Evolutionary conservation across 2,329 filamentous ascomycete species (phyloP).

Genomic region (Lachnellula arida): DNA sequence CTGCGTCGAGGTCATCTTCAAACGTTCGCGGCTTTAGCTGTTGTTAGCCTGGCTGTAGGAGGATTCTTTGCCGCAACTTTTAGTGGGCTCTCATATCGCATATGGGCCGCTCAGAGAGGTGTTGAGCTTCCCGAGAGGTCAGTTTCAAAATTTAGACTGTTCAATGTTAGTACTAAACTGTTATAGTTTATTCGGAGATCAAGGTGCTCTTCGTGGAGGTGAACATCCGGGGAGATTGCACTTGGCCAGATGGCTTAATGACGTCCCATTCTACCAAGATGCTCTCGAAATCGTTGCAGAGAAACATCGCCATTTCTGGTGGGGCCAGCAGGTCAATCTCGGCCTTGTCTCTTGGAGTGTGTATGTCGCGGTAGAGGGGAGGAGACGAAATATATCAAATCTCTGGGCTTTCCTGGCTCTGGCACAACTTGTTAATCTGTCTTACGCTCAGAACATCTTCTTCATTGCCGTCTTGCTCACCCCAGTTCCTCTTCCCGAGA

Average conservation of each 20-base stretch:
- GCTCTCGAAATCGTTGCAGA: constrained; percentile 50
- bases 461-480: constrained; percentile 54
- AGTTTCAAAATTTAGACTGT: constrained; percentile 11
- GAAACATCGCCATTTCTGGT: constrained; percentile 53
- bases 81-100: constrained; percentile 43
- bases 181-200: constrained; percentile 28
- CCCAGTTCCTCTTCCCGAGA: constrained; percentile 41
- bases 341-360: constrained; percentile 50
- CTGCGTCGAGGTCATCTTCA: constrained; percentile 29
- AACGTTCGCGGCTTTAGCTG: constrained; percentile 41
- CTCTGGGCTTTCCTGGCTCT: constrained; percentile 53
- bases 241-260: constrained; percentile 26
- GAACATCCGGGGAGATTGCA: constrained; percentile 30
- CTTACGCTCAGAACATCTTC: constrained; percentile 60
- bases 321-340: constrained; percentile 56
- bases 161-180: constrained; percentile 17
- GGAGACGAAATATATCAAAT: constrained; percentile 50
- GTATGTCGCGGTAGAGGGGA: constrained; percentile 55
- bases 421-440: constrained; percentile 55
- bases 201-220: constrained; percentile 27
- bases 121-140: constrained; percentile 37
- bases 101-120: constrained; percentile 43
- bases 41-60: constrained; percentile 41
- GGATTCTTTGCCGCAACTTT: constrained; percentile 41
- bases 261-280: constrained; percentile 26